Evolutionary conservation across 2,329 filamentous ascomycete genomes (phyloP), one percentile per base, ranked within the genome.

Genomic region (Tetracladium maxilliforme): DNA sequence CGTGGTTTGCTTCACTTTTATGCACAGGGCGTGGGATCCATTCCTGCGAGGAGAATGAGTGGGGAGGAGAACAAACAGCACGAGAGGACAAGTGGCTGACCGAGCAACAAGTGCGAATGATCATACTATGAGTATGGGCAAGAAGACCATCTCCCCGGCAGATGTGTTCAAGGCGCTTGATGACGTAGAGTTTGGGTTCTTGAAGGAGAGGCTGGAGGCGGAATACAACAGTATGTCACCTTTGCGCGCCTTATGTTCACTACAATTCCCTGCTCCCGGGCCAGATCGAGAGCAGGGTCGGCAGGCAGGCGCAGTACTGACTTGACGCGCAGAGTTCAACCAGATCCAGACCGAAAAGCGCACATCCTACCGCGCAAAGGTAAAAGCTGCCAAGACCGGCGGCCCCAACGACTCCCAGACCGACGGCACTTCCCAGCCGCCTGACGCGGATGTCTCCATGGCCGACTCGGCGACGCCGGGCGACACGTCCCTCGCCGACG

Each of bases 71-170:
- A 19, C 18, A n/a, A 19, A 19, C 11, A 10, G n/a, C 10, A 20
- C 21, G 6, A 10, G 10, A 11, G 12, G 10, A 10, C 4, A 19
- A 9, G 23, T 23, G 20, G 21, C 28, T 22, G 26, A 25, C 6
- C 24, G 14, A 19, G 11, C 20, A 24, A 6, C 26, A 33, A 86
- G 79, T 33, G 76, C 81, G 22, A 83, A 82, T 39, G 75, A 82
- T 38, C 62, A 72, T 40, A 80, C 80, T 6, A 48, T 62, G 26
- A 53, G 53, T 24, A 61, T 64, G n/a, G 67, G 66, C 44, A 79
- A 83, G 45, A 86, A 86, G 55, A 87, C 79, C 1, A 77, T 90
- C 38, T 64, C 70, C 39, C 77, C 79, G 1, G 61, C 64, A 20
- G 79, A 87, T 43, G 77, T 90, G 20, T 72, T 86, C 42, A 70